Conservation (phyloP, 495 filamentous ascomycete species). For the Podospora anserina region DNA sequence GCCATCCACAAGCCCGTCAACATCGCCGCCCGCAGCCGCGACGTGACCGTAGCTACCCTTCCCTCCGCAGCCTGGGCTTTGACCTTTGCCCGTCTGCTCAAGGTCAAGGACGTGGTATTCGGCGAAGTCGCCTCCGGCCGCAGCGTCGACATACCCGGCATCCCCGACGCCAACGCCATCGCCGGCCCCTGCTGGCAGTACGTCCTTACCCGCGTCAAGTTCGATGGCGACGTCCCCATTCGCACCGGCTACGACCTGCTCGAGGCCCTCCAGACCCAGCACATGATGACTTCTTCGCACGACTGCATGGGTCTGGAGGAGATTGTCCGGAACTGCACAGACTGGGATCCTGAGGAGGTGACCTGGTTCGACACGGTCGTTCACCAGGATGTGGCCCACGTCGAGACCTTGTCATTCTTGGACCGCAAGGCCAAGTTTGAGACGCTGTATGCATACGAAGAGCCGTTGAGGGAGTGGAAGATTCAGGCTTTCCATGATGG, state of each 20-base stretch:
- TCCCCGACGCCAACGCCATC: constrained; percentile 46
- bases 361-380: constrained; percentile 39
- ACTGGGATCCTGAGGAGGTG: constrained; percentile 23
- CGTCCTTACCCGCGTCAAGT: constrained; percentile 37
- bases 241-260: constrained; percentile 35
- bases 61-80: constrained; percentile 63
- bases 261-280: constrained; percentile 37
- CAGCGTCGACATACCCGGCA: constrained; percentile 45
- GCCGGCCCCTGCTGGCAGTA: constrained; percentile 47
- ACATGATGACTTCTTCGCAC: constrained; percentile 34
- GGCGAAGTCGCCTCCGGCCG: constrained; percentile 60
- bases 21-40: constrained; percentile 40
- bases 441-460: constrained; percentile 44
- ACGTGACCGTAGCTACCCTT: constrained; percentile 56
- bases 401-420: constrained; percentile 33
- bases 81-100: constrained; percentile 51
- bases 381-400: constrained; percentile 37
- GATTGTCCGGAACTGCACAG: constrained; percentile 32
- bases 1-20: constrained; percentile 44
- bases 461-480: constrained; percentile 47
- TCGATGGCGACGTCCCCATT: constrained; percentile 13
- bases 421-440: constrained; percentile 31
- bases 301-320: constrained; percentile 39
- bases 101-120: constrained; percentile 54
- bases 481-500: constrained; percentile 41